Evolutionary conservation across 306 rosid genomes (phyloP), one percentile per base, ranked within the genome.

Genomic region (Lathyrus sativus): DNA sequence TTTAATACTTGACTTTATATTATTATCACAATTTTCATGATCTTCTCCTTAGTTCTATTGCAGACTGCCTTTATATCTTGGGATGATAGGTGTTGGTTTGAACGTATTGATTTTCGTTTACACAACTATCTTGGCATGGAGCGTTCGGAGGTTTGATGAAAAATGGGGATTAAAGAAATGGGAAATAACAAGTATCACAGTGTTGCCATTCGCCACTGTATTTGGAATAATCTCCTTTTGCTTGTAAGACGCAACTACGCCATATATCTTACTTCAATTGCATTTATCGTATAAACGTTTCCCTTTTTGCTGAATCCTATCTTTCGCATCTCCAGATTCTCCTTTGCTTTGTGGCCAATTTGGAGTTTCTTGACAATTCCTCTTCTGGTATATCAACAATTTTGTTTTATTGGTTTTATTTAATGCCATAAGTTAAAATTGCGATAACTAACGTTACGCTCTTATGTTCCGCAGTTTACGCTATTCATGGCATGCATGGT

Each of bases 401-500:
- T 65, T 57, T 33, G 11, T 71, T 72, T 33, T 42, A 11, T 55
- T 45, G 45, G 69, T 62, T 76, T 61, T 63, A 58, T 42, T 57
- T 75, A 22, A 53, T 1, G 4, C 59, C 63, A 13, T 24, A 62
- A 61, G 56, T 46, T 46, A 58, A 67, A 67, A 53, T 11, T 73
- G 56, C 75, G 61, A 65, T 70, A 31, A 75, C 78, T 53, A 55
- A 71, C 58, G 65, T n/a, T 55, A 66, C 76, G 51, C 55, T 79
- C 48, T 72, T 65, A 2, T 70, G 26, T 65, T 72, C 33, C 87
- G 90, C 99, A 95, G 99, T 95, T 90, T 78, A 90, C 99, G 6
- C 81, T 90, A 68, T 95, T 95, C 85, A 95, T 95, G 97, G 95
- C 96, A 55, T 79, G 85, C 88, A 95, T 88, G 97, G 89, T 95